Percentiles rank a stretch among this genome's conserved stretches.
phyloP scores from a whole-genome alignment of 495 filamentous ascomycete species.

The Trichoderma orchidacearum region DNA sequence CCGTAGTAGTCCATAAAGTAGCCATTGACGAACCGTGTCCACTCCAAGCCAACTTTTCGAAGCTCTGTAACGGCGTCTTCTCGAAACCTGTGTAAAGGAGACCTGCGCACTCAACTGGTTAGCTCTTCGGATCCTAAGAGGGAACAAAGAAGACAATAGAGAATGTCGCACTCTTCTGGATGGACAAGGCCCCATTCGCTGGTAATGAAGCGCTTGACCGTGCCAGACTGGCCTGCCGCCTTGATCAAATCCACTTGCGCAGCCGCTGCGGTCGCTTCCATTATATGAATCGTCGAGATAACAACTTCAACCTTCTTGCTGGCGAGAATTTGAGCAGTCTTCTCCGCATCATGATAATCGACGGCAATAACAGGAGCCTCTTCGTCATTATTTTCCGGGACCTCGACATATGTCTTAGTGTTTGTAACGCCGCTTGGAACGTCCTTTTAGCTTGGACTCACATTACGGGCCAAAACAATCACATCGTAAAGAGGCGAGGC shows the following conservation, averaged over 20 bases:
- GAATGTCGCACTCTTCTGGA: conserved; percentile 8
- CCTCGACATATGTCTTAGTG: not conserved
- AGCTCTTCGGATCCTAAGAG: conserved; percentile 9
- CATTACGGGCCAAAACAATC: conserved; percentile 28
- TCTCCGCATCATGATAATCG: conserved; percentile 24
- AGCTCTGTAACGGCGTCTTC: conserved; percentile 9
- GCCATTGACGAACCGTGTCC: conserved; percentile 33
- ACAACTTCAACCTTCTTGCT: conserved; percentile 34
- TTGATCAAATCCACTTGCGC: conserved; percentile 25
- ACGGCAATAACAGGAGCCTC: not conserved
- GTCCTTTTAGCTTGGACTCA: conserved; percentile 9
- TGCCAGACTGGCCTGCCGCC: conserved; percentile 29
- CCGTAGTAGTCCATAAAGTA: conserved; percentile 45
- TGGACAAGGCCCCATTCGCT: conserved; percentile 28
- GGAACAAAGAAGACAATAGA: conserved; percentile 2
- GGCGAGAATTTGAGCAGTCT: conserved; percentile 26
- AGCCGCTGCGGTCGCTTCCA: conserved; percentile 9
- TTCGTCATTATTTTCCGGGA: not conserved
- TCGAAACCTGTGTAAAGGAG: not conserved
- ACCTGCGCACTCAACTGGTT: too few species aligned
- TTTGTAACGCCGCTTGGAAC: conserved; percentile 10
- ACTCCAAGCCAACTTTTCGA: conserved; percentile 23
- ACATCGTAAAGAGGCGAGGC: conserved; percentile 25
- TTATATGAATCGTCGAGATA: conserved; percentile 32
- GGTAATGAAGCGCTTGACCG: conserved; percentile 32